A percentile compares a stretch with the other conserved stretches of the same genome.
Conservation (phyloP, 2,329 filamentous ascomycete species). For the Xylaria sp. region DNA sequence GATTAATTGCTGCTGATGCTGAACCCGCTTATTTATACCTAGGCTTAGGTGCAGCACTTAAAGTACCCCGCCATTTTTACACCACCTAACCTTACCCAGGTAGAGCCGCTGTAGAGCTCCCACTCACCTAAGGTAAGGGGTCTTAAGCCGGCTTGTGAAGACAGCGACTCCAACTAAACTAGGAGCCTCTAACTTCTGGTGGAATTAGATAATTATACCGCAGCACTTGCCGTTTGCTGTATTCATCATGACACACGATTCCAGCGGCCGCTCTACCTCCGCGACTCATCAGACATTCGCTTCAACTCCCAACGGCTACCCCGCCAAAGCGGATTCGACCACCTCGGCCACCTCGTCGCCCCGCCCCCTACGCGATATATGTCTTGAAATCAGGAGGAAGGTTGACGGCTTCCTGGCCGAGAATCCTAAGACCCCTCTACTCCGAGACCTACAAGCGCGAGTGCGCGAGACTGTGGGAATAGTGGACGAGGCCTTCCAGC, state of each 20-base stretch:
- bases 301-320: constrained; percentile 31
- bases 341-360: constrained; percentile 21
- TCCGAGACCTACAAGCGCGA: constrained; percentile 77
- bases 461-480: constrained; percentile 77
- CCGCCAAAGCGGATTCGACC: constrained; percentile 28
- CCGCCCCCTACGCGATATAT: constrained; percentile 39
- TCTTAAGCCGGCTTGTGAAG: neutral
- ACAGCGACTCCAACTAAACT: constrained; percentile 13
- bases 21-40: constrained; percentile 7
- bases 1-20: constrained; percentile 3
- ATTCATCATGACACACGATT: constrained; percentile 36
- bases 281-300: constrained; percentile 16
- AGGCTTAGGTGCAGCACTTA: neutral
- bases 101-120: neutral
- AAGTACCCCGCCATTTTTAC: constrained; percentile 31
- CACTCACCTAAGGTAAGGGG: neutral
- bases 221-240: constrained; percentile 9
- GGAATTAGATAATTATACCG: constrained; percentile 6
- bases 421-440: constrained; percentile 62
- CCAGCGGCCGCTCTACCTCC: constrained; percentile 26
- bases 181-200: constrained; percentile 3
- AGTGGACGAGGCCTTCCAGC: constrained; percentile 77
- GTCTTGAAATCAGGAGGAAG: constrained; percentile 63
- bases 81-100: constrained; percentile 4
- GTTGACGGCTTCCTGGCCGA: constrained; percentile 71